Evolutionary conservation across 1,284 basidiomycete genomes (phyloP), one percentile per base, ranked within the genome.

Genomic region (Takashimella tepidaria): DNA sequence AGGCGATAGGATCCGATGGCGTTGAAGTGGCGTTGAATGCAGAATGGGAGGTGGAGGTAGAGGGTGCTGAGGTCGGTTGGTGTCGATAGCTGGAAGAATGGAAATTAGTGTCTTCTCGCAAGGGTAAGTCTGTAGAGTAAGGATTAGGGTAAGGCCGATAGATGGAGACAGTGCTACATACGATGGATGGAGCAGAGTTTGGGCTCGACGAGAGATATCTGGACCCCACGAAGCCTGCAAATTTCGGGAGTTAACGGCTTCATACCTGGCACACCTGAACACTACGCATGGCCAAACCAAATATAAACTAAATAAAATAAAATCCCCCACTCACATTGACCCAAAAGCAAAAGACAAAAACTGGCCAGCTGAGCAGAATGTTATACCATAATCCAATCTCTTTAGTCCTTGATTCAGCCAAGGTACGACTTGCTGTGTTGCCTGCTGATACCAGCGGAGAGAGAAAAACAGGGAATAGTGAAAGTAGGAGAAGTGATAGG

Each of bases 361-460:
- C 66, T 0, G 74, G 74, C 64, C 69, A 76, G 43, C 66, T 70
- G 20, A 75, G 58, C 16, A 76, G 54, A 21, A 73, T 50, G 41
- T 76, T 73, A 59, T 74, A 76, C 67, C 72, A 73, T 52, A 72
- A 59, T 3, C 73, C 67, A 8, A 74, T 67, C 44, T 67, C 63
- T 16, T 66, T 54, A 3, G 70, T 65, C 8, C 55, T 51, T 21
- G 53, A 54, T 41, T 61, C 55, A 54, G 45, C 21, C 57, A 56
- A 27, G 53, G 41, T 3, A 59, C 48, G 25, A 60, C 31, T 37
- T 16, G 31, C 31, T 46, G 31, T 45, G 45, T 31, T 19, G 50
- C 12, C 56, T 43, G 47, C 50, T 12, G 41, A 50, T 44, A 72
- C 47, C 2, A 69, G 45, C 0, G 74, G 70, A 1, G 68, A 66